A percentile compares a stretch with the other conserved stretches of the same genome.
These are phyloP conservation scores for Dendrobium catenatum DNA, from an alignment of 106 monocot genomes.

Conservation along the genomic window DNA sequence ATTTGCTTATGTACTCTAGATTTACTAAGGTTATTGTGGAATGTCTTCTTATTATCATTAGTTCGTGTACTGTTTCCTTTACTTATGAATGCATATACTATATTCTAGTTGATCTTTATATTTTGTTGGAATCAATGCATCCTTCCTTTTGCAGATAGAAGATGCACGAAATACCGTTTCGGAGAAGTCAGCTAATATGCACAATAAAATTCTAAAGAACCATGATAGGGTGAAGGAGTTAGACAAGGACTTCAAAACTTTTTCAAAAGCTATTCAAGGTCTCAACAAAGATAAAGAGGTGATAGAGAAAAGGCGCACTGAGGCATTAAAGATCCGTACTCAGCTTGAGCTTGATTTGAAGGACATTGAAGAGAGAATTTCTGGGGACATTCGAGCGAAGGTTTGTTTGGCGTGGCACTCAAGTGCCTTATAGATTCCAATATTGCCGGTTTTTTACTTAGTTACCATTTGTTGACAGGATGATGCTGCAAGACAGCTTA, in stretches of 20 bases:
- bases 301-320: conserved; percentile 53
- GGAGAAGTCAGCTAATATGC: conserved; percentile 62
- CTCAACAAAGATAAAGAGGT: conserved; percentile 65
- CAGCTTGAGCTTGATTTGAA: conserved; percentile 91
- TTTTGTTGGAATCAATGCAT: not conserved
- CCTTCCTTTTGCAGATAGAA: conserved; percentile 53
- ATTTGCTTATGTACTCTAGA: not conserved
- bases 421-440: not conserved
- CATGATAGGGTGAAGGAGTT: conserved; percentile 55
- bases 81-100: not conserved
- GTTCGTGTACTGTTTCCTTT: not conserved
- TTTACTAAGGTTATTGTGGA: not conserved
- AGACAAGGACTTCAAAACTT: conserved; percentile 68
- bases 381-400: conserved; percentile 58
- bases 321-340: conserved; percentile 60
- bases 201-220: conserved; percentile 56
- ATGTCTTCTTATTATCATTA: not conserved
- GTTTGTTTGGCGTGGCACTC: conserved; percentile 25
- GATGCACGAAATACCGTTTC: conserved; percentile 60
- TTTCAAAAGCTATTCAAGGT: conserved; percentile 69
- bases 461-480: conserved; percentile 37
- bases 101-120: not conserved
- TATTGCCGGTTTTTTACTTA: conserved; percentile 7
- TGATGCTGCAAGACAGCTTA: conserved; percentile 70
- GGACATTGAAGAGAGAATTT: conserved; percentile 79